These are phyloP conservation scores for Fusarium euwallaceae DNA, from an alignment of 2,329 filamentous ascomycete species.

Conservation along the genomic window DNA sequence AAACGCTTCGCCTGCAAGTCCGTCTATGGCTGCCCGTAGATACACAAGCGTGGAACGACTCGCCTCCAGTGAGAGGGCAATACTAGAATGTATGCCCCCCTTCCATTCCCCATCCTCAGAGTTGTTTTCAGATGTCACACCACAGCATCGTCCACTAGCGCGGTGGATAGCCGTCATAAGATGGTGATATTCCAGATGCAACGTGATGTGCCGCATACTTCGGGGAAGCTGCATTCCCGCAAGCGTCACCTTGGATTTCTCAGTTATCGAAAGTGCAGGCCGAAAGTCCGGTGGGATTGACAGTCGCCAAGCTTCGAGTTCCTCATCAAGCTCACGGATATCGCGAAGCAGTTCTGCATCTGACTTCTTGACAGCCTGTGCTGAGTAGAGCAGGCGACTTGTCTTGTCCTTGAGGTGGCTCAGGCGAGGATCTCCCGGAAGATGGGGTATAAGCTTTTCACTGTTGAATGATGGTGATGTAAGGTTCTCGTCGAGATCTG, in stretches of 20 bases:
- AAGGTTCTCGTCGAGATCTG: slow-evolving; percentile 1
- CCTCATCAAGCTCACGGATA: slow-evolving; percentile 69
- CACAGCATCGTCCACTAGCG: slow-evolving; percentile 63
- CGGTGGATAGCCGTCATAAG: slow-evolving; percentile 68
- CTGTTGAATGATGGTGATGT: neutral
- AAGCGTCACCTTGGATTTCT: slow-evolving; percentile 45
- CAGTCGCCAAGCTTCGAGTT: slow-evolving; percentile 67
- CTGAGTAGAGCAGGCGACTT: slow-evolving; percentile 63
- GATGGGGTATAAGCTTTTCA: slow-evolving; percentile 48
- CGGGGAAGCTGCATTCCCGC: slow-evolving; percentile 45
- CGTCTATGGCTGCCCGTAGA: slow-evolving; percentile 57
- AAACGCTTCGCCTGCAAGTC: slow-evolving; percentile 61
- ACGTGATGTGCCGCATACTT: slow-evolving; percentile 61
- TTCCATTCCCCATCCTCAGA: slow-evolving; percentile 52
- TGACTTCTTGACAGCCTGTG: slow-evolving; percentile 60
- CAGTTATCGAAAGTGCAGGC: slow-evolving; percentile 60
- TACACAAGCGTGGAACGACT: slow-evolving; percentile 68
- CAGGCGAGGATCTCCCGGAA: slow-evolving; percentile 63
- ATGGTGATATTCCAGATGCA: slow-evolving; percentile 68
- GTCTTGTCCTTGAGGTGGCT: slow-evolving; percentile 66
- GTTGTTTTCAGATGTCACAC: neutral
- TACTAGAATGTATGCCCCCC: slow-evolving; percentile 63
- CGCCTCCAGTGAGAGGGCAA: slow-evolving; percentile 66
- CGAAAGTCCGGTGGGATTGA: slow-evolving; percentile 60
- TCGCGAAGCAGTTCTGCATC: slow-evolving; percentile 67